Percentiles rank a stretch among this genome's conserved stretches.
Conservation (phyloP, 1,284 basidiomycete genomes). For the Ustilago crameri region DNA sequence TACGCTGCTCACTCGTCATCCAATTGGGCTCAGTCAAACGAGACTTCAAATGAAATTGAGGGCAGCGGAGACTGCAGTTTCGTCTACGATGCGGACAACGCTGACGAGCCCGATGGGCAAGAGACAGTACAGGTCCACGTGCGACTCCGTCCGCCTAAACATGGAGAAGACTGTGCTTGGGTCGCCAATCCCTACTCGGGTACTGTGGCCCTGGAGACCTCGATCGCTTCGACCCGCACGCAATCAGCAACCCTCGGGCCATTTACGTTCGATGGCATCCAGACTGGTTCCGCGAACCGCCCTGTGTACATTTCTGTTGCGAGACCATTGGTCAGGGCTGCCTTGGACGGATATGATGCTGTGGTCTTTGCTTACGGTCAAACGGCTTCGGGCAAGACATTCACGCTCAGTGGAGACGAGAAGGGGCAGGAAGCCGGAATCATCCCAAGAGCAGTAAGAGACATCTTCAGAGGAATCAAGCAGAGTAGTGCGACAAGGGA, state of each 20-base stretch:
- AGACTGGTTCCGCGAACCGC: slow-evolving; percentile 84
- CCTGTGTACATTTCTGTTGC: slow-evolving; percentile 86
- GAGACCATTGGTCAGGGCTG: slow-evolving; percentile 77
- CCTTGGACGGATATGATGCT: slow-evolving; percentile 62
- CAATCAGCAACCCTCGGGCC: slow-evolving; percentile 50
- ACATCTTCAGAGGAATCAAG: slow-evolving; percentile 69
- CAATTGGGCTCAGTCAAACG: slow-evolving; percentile 11
- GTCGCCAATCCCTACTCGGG: slow-evolving; percentile 36
- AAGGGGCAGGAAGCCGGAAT: slow-evolving; percentile 70
- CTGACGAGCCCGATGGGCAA: slow-evolving; percentile 4
- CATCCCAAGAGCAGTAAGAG: slow-evolving; percentile 58
- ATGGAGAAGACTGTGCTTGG: slow-evolving; percentile 59
- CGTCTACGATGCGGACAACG: slow-evolving; percentile 44
- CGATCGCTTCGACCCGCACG: slow-evolving; percentile 35
- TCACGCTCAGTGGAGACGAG: slow-evolving; percentile 56
- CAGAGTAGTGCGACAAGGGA: slow-evolving; percentile 73
- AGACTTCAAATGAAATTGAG: slow-evolving; percentile 1
- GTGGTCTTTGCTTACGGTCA: slow-evolving; percentile 66
- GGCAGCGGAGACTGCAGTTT: slow-evolving; percentile 53
- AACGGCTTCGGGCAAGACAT: slow-evolving; percentile 68
- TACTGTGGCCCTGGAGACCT: slow-evolving; percentile 49
- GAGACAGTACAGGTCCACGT: slow-evolving; percentile 60
- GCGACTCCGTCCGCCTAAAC: slow-evolving; percentile 49
- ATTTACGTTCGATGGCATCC: slow-evolving; percentile 74
- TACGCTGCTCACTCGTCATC: slow-evolving; percentile 27